phyloP scores from a whole-genome alignment of 1,284 basidiomycete genomes.

The Heterobasidion annosum region DNA sequence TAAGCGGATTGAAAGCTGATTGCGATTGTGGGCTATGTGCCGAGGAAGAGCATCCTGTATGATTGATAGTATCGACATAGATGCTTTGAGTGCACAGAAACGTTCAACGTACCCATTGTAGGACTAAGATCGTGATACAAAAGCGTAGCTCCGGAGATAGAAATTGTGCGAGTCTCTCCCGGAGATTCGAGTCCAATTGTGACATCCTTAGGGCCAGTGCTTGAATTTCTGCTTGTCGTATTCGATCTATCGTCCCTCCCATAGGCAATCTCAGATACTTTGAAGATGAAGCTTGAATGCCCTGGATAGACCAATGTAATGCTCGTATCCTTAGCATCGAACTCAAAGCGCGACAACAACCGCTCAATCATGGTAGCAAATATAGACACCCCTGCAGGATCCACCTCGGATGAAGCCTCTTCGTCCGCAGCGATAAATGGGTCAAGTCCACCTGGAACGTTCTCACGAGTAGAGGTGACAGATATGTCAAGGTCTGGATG shows the following conservation, averaged over 20 bases:
- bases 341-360: slow-evolving; percentile 74
- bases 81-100: no score
- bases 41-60: background rate
- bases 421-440: slow-evolving; percentile 37
- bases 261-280: slow-evolving; percentile 51
- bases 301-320: slow-evolving; percentile 59
- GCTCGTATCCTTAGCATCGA: slow-evolving; percentile 61
- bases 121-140: background rate
- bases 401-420: slow-evolving; percentile 20
- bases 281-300: slow-evolving; percentile 51
- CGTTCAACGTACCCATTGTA: background rate
- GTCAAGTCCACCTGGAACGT: slow-evolving; percentile 60
- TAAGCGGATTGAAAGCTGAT: background rate
- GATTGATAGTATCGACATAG: no score
- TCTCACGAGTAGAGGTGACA: slow-evolving; percentile 23
- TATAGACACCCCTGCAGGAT: slow-evolving; percentile 70
- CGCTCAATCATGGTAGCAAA: slow-evolving; percentile 81
- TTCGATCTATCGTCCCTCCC: slow-evolving; percentile 25
- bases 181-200: background rate
- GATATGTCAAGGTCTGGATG: slow-evolving; percentile 30
- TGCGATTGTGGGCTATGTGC: background rate
- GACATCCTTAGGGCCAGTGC: background rate
- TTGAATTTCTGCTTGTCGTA: slow-evolving; percentile 1
- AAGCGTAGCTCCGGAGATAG: background rate
- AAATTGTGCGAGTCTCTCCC: slow-evolving; percentile 4